Percentiles rank a stretch among this genome's conserved stretches.
Evolutionary conservation across 2,329 filamentous ascomycete genomes (phyloP).

Genomic region (Emydomyces testavorans): DNA sequence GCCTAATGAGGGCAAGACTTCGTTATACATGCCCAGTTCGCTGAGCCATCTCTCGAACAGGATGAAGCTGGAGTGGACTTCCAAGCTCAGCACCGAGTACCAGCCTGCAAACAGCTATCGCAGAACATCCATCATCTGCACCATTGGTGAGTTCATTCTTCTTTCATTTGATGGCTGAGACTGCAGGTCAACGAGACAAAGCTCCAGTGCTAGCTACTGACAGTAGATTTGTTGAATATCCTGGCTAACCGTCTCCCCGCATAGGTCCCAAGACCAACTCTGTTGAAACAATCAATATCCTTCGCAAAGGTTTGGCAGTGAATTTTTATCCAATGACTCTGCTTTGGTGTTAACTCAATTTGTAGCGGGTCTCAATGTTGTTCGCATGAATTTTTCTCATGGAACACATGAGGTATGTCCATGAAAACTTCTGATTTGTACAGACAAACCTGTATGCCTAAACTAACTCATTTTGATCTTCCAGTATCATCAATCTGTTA

Average conservation of each 20-base stretch:
- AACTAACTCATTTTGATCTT: conserved; percentile 4
- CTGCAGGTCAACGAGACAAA: background rate
- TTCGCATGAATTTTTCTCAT: conserved; percentile 99
- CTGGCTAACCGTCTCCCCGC: background rate
- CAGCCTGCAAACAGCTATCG: conserved; percentile 80
- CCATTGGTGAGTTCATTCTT: conserved; percentile 58
- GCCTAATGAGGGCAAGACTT: background rate
- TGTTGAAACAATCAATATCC: conserved; percentile 87
- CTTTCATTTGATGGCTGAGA: background rate
- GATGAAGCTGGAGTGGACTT: conserved; percentile 58
- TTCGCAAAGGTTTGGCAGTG: conserved; percentile 51
- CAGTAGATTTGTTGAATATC: background rate
- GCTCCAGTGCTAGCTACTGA: background rate
- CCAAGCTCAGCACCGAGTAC: conserved; percentile 79
- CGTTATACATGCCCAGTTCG: conserved; percentile 51
- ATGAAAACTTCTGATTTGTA: background rate
- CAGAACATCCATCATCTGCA: conserved; percentile 96
- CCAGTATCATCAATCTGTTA: conserved; percentile 93
- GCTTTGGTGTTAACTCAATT: conserved; percentile 6
- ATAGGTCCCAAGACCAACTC: conserved; percentile 93
- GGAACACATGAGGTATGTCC: conserved; percentile 61
- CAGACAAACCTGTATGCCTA: background rate
- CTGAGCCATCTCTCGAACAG: conserved; percentile 77
- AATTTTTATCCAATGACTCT: background rate
- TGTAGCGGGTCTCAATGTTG: conserved; percentile 80